Evolutionary conservation across 2,329 filamentous ascomycete genomes (phyloP).

Genomic region (Rhexocercosporidium sp.): DNA sequence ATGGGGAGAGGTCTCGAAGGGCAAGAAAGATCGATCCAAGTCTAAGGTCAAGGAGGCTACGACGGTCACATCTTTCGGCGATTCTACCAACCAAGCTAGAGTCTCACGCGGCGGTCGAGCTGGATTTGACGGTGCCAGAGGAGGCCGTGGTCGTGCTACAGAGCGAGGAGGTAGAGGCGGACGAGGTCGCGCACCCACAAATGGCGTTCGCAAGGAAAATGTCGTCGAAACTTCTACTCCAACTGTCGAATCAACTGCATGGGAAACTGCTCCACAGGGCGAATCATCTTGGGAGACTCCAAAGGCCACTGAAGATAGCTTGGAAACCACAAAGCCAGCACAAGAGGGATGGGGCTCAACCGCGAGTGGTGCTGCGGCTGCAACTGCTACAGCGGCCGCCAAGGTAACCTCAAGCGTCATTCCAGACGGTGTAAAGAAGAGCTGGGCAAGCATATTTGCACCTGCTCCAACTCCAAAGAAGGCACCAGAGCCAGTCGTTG

Average conservation of each 20-base stretch:
- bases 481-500: constrained; percentile 49
- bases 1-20: constrained; percentile 84
- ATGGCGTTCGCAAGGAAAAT: constrained; percentile 65
- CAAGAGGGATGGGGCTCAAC: constrained; percentile 39
- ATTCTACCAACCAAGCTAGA: constrained; percentile 51
- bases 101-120: constrained; percentile 62
- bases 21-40: constrained; percentile 75
- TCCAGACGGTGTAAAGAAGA: constrained; percentile 55
- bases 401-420: constrained; percentile 44
- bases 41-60: constrained; percentile 68
- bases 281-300: constrained; percentile 46
- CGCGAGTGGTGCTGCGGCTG: constrained; percentile 44
- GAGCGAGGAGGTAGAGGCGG: constrained; percentile 62
- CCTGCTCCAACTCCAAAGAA: constrained; percentile 57
- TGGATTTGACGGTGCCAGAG: constrained; percentile 63
- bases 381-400: constrained; percentile 46
- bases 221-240: constrained; percentile 65
- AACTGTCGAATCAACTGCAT: constrained; percentile 71
- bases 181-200: constrained; percentile 63
- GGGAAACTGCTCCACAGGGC: constrained; percentile 54
- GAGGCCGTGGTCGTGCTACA: constrained; percentile 65
- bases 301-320: constrained; percentile 44
- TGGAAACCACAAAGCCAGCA: constrained; percentile 26
- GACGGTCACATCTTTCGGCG: constrained; percentile 54
- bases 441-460: constrained; percentile 77